Evolutionary conservation across 2,329 filamentous ascomycete species (phyloP).

Genomic region (Dactylonectria estremocensis): DNA sequence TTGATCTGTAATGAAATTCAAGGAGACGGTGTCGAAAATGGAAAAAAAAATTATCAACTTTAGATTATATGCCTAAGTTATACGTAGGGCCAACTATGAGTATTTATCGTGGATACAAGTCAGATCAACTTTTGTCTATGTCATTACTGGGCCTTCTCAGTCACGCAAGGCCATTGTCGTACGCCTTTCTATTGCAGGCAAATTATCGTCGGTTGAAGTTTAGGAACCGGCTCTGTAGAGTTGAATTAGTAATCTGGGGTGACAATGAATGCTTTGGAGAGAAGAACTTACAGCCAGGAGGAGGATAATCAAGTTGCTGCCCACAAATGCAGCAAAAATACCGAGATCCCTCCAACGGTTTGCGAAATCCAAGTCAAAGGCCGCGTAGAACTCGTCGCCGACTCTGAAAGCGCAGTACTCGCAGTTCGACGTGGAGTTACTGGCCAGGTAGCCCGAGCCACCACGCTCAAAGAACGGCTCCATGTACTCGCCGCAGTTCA

Average conservation of each 20-base stretch:
- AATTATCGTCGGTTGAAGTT: conserved; percentile 67
- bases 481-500: conserved; percentile 47
- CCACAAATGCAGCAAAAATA: conserved; percentile 83
- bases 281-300: conserved; percentile 64
- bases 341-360: conserved; percentile 87
- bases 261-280: neutral
- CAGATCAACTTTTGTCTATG: conserved; percentile 35
- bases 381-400: conserved; percentile 84
- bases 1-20: neutral
- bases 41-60: conserved; percentile 11
- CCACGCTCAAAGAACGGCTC: conserved; percentile 59
- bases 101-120: conserved; percentile 3
- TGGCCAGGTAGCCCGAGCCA: conserved; percentile 80
- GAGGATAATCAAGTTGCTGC: conserved; percentile 79
- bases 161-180: conserved; percentile 16
- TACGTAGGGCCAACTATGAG: neutral
- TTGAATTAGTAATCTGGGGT: conserved; percentile 24
- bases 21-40: neutral
- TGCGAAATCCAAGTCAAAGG: conserved; percentile 76
- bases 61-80: neutral
- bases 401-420: conserved; percentile 86
- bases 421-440: conserved; percentile 77
- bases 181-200: neutral
- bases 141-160: conserved; percentile 27
- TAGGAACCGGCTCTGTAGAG: conserved; percentile 62